Percentiles rank a stretch among this genome's conserved stretches.
Conservation (phyloP, 768 basidiomycete species). For the Mycena galericulata region DNA sequence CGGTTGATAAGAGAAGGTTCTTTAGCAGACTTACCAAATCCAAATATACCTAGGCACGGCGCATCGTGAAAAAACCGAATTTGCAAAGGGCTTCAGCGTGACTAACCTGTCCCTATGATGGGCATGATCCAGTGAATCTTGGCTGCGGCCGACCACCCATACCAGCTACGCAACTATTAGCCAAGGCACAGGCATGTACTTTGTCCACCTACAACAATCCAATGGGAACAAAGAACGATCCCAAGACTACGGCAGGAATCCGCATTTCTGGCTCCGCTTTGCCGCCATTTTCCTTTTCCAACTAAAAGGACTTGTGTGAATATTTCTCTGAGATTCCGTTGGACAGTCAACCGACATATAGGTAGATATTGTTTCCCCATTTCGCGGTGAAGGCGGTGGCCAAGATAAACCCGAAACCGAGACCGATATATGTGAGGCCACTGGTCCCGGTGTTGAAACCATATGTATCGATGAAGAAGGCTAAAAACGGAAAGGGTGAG, state of each 20-base stretch:
- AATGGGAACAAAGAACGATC: slow-evolving; percentile 62
- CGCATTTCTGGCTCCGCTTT: slow-evolving; percentile 67
- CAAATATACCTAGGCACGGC: slow-evolving; percentile 53
- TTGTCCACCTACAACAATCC: slow-evolving; percentile 57
- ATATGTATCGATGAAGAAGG: slow-evolving; percentile 43
- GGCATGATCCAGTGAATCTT: slow-evolving; percentile 78
- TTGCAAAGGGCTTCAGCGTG: not conserved
- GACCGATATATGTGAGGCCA: slow-evolving; percentile 55
- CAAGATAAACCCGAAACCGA: slow-evolving; percentile 52
- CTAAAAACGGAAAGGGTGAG: slow-evolving; percentile 13
- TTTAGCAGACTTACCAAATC: slow-evolving; percentile 55
- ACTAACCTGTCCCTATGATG: slow-evolving; percentile 61
- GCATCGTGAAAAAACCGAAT: not conserved
- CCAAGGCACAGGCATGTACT: not conserved
- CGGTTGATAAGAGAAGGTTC: not conserved
- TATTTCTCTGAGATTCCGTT: not conserved
- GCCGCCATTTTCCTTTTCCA: slow-evolving; percentile 53
- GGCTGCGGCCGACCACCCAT: slow-evolving; percentile 78
- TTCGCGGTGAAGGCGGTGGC: slow-evolving; percentile 50
- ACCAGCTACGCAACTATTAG: slow-evolving; percentile 64
- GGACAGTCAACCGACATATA: slow-evolving; percentile 42
- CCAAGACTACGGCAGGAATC: slow-evolving; percentile 63
- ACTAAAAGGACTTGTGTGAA: slow-evolving; percentile 34
- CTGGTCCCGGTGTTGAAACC: slow-evolving; percentile 40
- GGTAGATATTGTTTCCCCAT: slow-evolving; percentile 49